Evolutionary conservation across 192 early-diverging fungal species (phyloP).

Genomic region (Umbelopsis vinacea): DNA sequence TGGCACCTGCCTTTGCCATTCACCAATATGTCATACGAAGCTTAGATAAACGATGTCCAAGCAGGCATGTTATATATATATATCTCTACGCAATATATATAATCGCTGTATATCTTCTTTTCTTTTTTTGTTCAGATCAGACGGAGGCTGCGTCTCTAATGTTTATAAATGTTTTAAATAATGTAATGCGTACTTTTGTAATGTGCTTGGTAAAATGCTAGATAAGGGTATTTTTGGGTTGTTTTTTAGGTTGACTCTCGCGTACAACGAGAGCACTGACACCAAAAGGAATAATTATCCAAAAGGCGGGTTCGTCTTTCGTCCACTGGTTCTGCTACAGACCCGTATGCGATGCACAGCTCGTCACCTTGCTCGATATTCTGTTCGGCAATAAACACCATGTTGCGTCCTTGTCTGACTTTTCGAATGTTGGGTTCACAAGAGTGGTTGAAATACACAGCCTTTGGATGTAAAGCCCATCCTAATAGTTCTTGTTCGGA

Average conservation of each 20-base stretch:
- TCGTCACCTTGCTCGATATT: constrained; percentile 57
- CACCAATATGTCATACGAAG: neutral
- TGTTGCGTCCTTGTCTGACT: constrained; percentile 43
- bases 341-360: constrained; percentile 68
- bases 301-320: constrained; percentile 50
- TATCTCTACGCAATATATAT: too few relatives aligned
- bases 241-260: constrained; percentile 36
- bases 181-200: too few relatives aligned
- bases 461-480: constrained; percentile 63
- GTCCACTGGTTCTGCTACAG: constrained; percentile 41
- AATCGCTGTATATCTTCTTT: too few relatives aligned
- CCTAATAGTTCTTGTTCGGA: constrained; percentile 57
- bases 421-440: constrained; percentile 64
- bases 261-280: constrained; percentile 58
- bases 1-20: neutral
- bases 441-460: constrained; percentile 72
- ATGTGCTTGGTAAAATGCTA: too few relatives aligned
- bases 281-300: constrained; percentile 66
- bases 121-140: too few relatives aligned
- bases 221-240: too few relatives aligned
- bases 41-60: too few relatives aligned
- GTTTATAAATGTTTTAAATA: too few relatives aligned
- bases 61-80: too few relatives aligned
- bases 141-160: too few relatives aligned
- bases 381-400: constrained; percentile 51